Conservation (phyloP, 352 stramenopile genomes). For the Pythium chondricola region DNA sequence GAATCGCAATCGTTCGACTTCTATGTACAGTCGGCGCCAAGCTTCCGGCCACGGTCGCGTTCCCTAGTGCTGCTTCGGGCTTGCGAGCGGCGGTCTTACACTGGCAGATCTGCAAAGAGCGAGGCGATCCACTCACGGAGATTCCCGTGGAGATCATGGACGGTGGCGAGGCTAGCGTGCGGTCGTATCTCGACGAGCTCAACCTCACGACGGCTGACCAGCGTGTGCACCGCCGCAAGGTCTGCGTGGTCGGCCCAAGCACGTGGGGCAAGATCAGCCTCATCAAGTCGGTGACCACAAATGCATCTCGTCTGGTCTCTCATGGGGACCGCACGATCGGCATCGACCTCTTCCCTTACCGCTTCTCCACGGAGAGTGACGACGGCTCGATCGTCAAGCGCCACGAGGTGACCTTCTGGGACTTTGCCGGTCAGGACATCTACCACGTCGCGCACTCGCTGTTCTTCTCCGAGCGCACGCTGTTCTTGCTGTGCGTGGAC, state of each 20-base stretch:
- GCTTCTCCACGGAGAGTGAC: neutral
- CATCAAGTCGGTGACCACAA: slow-evolving; percentile 18
- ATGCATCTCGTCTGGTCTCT: neutral
- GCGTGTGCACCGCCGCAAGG: slow-evolving; percentile 14
- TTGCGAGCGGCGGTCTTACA: neutral
- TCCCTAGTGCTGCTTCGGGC: no score
- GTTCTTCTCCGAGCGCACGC: neutral
- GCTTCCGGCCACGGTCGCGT: no score
- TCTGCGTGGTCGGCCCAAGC: slow-evolving; percentile 21
- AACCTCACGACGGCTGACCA: neutral
- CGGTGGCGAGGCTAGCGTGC: slow-evolving; percentile 1
- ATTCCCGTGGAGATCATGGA: slow-evolving; percentile 11
- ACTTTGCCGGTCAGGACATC: no score
- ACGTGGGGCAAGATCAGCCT: slow-evolving; percentile 24
- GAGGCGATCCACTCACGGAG: neutral
- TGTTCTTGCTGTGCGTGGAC: slow-evolving; percentile 2
- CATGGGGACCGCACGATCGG: slow-evolving; percentile 18
- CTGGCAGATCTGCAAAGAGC: neutral
- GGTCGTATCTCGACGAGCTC: slow-evolving; percentile 2
- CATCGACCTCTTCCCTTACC: slow-evolving; percentile 19
- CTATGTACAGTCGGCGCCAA: no score
- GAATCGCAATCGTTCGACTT: no score
- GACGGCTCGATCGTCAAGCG: neutral
- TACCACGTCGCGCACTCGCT: neutral
- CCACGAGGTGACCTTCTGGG: slow-evolving; percentile 1